Evolutionary conservation across 495 filamentous ascomycete genomes (phyloP), one percentile per base, ranked within the genome.

Genomic region (Neurospora sp.): DNA sequence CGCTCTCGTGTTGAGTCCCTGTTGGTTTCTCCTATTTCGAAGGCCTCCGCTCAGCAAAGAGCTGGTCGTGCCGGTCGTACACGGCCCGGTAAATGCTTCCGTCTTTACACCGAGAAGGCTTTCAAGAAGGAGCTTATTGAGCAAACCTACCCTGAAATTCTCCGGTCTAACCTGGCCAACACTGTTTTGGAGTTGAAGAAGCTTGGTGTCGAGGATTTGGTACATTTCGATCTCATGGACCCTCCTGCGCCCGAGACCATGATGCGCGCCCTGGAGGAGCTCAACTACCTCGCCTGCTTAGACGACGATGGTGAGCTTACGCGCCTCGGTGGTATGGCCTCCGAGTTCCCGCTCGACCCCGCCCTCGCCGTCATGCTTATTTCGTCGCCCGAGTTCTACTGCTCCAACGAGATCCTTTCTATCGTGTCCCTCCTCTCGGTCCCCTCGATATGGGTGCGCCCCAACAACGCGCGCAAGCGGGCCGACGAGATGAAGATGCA

Each of bases 41-140:
- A 97, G 83, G 96, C 96, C 14, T 98, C 96, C n/a, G 96, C 96
- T 0, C 94, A 98, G 76, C 96, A 99, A 82, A 87, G 96, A 83
- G 96, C 96, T 76, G 96, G 96, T 91, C 93, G 96, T 91, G 96
- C 96, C 20, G 96, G 96, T 88, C 94, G 96, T 92, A 99, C 96
- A 20, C 89, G 93, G 62, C 95, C 96, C 39, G 96, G 96, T 82
- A 99, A 99, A 78, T 98, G 96, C 82, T 99, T 97, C 88, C 91
- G 96, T 71, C 85, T 99, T 11, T 99, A 99, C 82, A 98, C 96
- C 0, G 96, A 99, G 80, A 88, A 85, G 46, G 96, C 96, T 0
- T 99, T 97, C 88, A 97, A 98, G 87, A 94, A 97, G 78, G 96
- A 99, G 83, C 88, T 99, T 39, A 98, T 97, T 76, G 93, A 97